A percentile compares a stretch with the other conserved stretches of the same genome.
Conservation (phyloP, 108 stramenopile genomes). For the Cyclotella atomus region DNA sequence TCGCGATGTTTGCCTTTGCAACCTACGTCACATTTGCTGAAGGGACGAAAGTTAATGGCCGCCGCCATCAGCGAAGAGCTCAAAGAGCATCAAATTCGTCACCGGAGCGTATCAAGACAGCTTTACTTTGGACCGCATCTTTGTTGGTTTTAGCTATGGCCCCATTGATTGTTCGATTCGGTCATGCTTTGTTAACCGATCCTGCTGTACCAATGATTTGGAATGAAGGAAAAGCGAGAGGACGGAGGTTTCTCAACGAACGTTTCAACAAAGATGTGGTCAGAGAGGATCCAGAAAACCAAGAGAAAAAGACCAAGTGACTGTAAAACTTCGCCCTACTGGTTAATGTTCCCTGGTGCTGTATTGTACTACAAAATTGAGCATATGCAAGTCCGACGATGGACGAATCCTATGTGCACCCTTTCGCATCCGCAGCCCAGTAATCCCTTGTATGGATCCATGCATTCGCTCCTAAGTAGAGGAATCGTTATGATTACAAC, state of each 20-base stretch:
- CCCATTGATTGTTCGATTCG: constrained; percentile 23
- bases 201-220: constrained; percentile 24
- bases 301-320: no score
- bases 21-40: neutral
- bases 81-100: neutral
- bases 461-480: constrained; percentile 37
- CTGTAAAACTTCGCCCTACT: no score
- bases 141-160: constrained; percentile 27
- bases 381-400: no score
- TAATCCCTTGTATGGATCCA: constrained; percentile 40
- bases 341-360: no score
- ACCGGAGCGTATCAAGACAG: constrained; percentile 8
- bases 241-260: neutral
- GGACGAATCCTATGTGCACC: neutral
- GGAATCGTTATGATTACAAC: neutral
- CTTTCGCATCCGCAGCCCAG: neutral
- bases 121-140: neutral
- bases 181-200: constrained; percentile 31
- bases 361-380: no score
- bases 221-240: constrained; percentile 24
- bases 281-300: no score
- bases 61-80: neutral
- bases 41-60: neutral
- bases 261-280: constrained; percentile 35
- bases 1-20: neutral